Base-by-base conservation (phyloP, 768 basidiomycete genomes). In the Tephrocybe sp. region DNA sequence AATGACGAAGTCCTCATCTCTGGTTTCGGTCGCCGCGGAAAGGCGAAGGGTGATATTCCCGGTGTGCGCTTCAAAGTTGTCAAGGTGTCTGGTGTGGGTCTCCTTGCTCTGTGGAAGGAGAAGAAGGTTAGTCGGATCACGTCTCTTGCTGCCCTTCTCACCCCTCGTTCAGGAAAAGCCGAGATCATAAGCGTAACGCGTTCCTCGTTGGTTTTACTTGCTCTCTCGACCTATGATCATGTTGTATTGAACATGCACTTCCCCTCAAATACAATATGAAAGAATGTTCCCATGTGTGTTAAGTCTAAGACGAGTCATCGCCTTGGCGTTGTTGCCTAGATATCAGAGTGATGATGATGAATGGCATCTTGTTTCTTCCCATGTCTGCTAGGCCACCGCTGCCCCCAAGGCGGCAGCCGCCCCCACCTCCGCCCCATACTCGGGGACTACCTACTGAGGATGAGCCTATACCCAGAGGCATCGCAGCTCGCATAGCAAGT, bases 21-120 rank as follows among this genome's bases (percentile, higher is more conserved):
- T 58, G 96, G 97, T 75, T 99, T 99, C 84, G 97, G 97, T 86
- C 93, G 97, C 69, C 86, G 95, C 62, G 97, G 97, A 60, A 98
- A 98, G 79, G 96, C 96, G 56, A 99, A 98, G 84, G 97, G 92
- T 87, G 96, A 98, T 89, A 98, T 99, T 76, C 97, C 97, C 34
- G 95, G 97, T 84, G 96, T 98, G 59, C 92, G 96, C 58, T 98
- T 98, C 89, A 98, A 99, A 78, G 87, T 98, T 61, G 97, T 99
- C 64, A 98, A 99, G 79, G 97, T 99, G 35, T 98, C 97, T 47
- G 97, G 97, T 68, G 97, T 99, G 60, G 97, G 97, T 80, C 84
- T 99, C 51, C 83, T 97, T 56, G 95, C 95, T 54, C 79, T 97
- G 63, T 97, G 95, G 95, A 97, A 96, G 71, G 95, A 98, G 82